Evolutionary conservation across 1,284 basidiomycete species (phyloP).

Genomic region (Sporisorium scitamineum): DNA sequence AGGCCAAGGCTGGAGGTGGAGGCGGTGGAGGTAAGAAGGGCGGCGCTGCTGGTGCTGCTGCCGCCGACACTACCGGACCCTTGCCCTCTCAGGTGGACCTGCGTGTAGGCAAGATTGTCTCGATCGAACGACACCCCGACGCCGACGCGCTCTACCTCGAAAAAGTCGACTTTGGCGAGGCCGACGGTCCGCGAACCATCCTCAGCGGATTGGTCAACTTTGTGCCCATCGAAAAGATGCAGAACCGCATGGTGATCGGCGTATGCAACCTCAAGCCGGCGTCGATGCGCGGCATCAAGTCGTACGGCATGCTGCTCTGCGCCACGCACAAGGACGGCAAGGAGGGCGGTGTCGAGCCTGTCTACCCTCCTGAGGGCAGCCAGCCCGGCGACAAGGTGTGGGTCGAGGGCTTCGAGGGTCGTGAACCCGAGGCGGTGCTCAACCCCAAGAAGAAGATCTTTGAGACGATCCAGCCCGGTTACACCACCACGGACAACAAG

Average conservation of each 20-base stretch:
- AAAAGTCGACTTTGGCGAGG: constrained; percentile 68
- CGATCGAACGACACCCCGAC: constrained; percentile 65
- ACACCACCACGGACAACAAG: constrained; percentile 58
- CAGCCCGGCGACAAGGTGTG: constrained; percentile 64
- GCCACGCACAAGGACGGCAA: constrained; percentile 65
- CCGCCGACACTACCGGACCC: constrained; percentile 55
- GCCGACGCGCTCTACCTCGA: constrained; percentile 68
- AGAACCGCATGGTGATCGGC: constrained; percentile 65
- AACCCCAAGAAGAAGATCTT: constrained; percentile 70
- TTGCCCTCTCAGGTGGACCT: constrained; percentile 66
- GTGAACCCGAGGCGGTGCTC: constrained; percentile 63
- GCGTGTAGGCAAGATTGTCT: constrained; percentile 67
- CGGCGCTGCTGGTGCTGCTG: constrained; percentile 40
- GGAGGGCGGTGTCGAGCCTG: constrained; percentile 67
- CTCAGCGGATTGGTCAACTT: constrained; percentile 67
- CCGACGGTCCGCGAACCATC: constrained; percentile 66
- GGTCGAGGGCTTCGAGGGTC: constrained; percentile 67
- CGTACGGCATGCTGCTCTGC: constrained; percentile 67
- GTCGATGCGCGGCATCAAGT: constrained; percentile 69
- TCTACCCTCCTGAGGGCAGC: constrained; percentile 63
- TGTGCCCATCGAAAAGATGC: constrained; percentile 68
- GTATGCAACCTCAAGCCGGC: constrained; percentile 69
- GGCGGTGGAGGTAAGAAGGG: constrained; percentile 55
- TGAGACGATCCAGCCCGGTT: constrained; percentile 68
- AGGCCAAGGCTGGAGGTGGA: constrained; percentile 56